These are phyloP conservation scores for Bisporella sp. DNA, from an alignment of 2,329 filamentous ascomycete genomes.

Conservation along the genomic window DNA sequence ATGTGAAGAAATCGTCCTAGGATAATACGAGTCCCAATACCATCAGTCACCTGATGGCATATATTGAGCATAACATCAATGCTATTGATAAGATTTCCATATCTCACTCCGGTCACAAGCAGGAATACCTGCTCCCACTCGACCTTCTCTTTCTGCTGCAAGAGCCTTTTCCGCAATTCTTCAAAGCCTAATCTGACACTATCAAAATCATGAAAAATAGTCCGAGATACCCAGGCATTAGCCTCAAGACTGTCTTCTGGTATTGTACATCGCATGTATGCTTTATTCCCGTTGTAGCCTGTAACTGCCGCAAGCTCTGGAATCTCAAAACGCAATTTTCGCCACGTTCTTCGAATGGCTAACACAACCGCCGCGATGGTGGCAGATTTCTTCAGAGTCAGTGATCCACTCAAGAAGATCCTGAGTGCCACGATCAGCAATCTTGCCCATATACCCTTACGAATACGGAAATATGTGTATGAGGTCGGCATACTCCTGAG, in stretches of 20 bases:
- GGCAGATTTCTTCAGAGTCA: too few species aligned
- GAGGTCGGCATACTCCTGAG: too few species aligned
- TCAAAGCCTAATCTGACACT: constrained; percentile 1
- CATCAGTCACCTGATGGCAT: constrained; percentile 19
- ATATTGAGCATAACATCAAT: constrained; percentile 14
- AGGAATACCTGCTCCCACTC: constrained; percentile 8
- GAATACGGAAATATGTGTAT: too few species aligned
- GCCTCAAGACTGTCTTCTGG: not conserved
- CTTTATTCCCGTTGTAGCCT: too few species aligned
- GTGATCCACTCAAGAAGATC: too few species aligned
- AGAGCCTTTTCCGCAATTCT: constrained; percentile 4
- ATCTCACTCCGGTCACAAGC: not conserved
- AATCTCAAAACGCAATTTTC: too few species aligned
- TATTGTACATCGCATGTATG: too few species aligned
- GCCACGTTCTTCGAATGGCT: too few species aligned
- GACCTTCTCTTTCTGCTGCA: constrained; percentile 2
- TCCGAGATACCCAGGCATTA: constrained; percentile 5
- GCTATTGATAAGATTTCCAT: not conserved
- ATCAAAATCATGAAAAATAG: constrained; percentile 1
- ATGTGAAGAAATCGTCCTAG: constrained; percentile 10
- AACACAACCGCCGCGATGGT: too few species aligned
- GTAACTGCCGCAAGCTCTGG: too few species aligned
- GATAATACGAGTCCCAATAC: constrained; percentile 17
- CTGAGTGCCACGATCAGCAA: too few species aligned
- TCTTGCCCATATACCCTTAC: too few species aligned